Percentiles rank a stretch among this genome's conserved stretches.
Evolutionary conservation across 257 asterid genomes (phyloP).

Genomic region (Coffea canephora): DNA sequence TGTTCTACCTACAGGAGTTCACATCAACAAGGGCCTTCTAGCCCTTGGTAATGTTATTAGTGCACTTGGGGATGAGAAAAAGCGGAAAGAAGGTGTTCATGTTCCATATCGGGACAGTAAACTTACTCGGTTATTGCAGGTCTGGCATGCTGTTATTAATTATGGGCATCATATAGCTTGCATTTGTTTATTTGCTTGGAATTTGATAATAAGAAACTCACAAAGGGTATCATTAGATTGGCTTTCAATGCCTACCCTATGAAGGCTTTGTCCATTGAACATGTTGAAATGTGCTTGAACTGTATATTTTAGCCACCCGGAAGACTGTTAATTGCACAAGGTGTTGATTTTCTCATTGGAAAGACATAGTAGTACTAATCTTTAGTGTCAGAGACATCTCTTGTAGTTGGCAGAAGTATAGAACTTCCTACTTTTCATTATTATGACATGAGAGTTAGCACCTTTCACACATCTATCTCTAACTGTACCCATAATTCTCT

Average conservation of each 20-base stretch:
- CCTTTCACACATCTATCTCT: neutral
- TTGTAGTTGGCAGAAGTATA: neutral
- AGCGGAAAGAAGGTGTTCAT: slow-evolving; percentile 91
- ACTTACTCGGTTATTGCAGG: slow-evolving; percentile 99
- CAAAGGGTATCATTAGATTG: neutral
- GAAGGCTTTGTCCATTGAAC: neutral
- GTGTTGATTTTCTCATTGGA: neutral
- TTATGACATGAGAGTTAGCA: neutral
- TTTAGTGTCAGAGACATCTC: neutral
- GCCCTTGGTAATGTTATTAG: slow-evolving; percentile 98
- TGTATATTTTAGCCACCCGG: neutral
- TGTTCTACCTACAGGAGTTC: slow-evolving; percentile 66
- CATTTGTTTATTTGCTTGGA: neutral
- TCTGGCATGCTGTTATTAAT: slow-evolving; percentile 27
- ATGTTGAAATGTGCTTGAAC: neutral
- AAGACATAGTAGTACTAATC: neutral
- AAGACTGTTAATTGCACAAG: neutral
- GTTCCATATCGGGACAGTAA: slow-evolving; percentile 98
- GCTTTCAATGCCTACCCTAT: neutral
- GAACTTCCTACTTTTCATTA: neutral
- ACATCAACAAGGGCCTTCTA: slow-evolving; percentile 96
- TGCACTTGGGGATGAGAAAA: slow-evolving; percentile 98
- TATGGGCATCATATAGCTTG: neutral
- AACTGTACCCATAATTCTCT: neutral
- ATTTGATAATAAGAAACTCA: neutral